A percentile compares a stretch with the other conserved stretches of the same genome.
Evolutionary conservation across 2,329 filamentous ascomycete genomes (phyloP).

Genomic region (Colletotrichum sansevieriae): DNA sequence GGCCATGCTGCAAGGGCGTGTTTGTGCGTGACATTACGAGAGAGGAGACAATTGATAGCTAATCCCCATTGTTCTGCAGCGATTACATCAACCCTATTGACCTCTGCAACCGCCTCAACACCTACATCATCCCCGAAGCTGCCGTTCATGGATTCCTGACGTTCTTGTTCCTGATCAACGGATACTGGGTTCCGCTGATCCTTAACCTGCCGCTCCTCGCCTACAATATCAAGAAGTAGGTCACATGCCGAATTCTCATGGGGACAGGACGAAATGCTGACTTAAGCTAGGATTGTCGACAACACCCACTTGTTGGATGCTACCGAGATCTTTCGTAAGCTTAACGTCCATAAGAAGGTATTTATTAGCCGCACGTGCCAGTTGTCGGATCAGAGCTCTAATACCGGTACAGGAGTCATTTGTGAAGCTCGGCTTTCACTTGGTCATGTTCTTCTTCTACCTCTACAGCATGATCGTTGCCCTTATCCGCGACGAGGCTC

Average conservation of each 20-base stretch:
- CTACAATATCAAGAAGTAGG: slow-evolving; percentile 98
- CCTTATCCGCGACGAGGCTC: slow-evolving; percentile 92
- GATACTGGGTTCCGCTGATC: slow-evolving; percentile 95
- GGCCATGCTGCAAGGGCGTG: slow-evolving; percentile 13
- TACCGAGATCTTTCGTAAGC: slow-evolving; percentile 98
- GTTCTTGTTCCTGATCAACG: slow-evolving; percentile 96
- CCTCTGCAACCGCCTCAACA: slow-evolving; percentile 99
- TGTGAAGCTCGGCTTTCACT: slow-evolving; percentile 97
- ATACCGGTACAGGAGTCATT: slow-evolving; percentile 85
- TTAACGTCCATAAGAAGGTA: slow-evolving; percentile 99
- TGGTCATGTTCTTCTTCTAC: slow-evolving; percentile 99
- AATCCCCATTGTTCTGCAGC: slow-evolving; percentile 62
- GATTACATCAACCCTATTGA: slow-evolving; percentile 99
- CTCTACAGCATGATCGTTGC: slow-evolving; percentile 99
- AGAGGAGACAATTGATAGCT: slow-evolving; percentile 43
- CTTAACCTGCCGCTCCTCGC: slow-evolving; percentile 92
- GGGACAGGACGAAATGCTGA: slow-evolving; percentile 25
- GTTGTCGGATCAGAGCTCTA: not conserved
- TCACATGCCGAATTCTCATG: slow-evolving; percentile 43
- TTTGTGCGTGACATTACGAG: slow-evolving; percentile 15
- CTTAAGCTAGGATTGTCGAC: slow-evolving; percentile 83
- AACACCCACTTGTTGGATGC: slow-evolving; percentile 97
- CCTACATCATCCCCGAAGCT: slow-evolving; percentile 98
- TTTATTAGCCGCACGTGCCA: slow-evolving; percentile 4
- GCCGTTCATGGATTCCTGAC: slow-evolving; percentile 97